Base-by-base conservation (phyloP, 257 asterid species). In the Primulina huaijiensis region DNA sequence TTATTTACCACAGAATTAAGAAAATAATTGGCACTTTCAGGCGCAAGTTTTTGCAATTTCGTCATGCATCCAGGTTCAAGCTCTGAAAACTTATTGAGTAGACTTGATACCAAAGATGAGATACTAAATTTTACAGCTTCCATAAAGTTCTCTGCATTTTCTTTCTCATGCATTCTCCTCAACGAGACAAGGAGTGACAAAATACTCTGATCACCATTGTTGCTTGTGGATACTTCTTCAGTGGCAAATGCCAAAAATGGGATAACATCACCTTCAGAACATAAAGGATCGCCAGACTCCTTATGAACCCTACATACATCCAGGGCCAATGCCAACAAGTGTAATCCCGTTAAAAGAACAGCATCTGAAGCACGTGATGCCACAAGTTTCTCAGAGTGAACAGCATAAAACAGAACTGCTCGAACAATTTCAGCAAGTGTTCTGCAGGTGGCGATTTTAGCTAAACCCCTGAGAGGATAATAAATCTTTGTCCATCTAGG, bases 401-500 rank as follows among this genome's bases (percentile, higher is more conserved):
- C 89, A 69, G 96, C 95, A 81, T 91, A 84, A 74, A 85, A 85
- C 63, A 88, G 79, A 78, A 87, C 89, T n/a, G 99, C 84, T 43
- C 92, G 97, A 35, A 91, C 79, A 77, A 89, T 82, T 79, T 94
- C 92, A 61, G 86, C 86, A 31, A 87, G 77, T 31, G 88, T 81
- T 86, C 79, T 88, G 77, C 97, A 91, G 43, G 97, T 91, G 69
- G 97, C 99, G 71, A 91, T 74, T 77, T 83, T 82, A 72, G 99
- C 95, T 78, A 94, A 75, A 52, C 89, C 93, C 35, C 80, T 82
- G 64, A 94, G 96, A 81, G 98, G 97, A 62, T 80, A 81, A 81
- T 85, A 91, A 70, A 94, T 86, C 71, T 84, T 86, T 34, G 85
- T 80, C 99, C 99, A 94, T 76, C 72, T 83, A 38, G 99, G 99